Base-by-base conservation (phyloP, 371 early-diverging fungal genomes). In the Apophysomyces sp. region DNA sequence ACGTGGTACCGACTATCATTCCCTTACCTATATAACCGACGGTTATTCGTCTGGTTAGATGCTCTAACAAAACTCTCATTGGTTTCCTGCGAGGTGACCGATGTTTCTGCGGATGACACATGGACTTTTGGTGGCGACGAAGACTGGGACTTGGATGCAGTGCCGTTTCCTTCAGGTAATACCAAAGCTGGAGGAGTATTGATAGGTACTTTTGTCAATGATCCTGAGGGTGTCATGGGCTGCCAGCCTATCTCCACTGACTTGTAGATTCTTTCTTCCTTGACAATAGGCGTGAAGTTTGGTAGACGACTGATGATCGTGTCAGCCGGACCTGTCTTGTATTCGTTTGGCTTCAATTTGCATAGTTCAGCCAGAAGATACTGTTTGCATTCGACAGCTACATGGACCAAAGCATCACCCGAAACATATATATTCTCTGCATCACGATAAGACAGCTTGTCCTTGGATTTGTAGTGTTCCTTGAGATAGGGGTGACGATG, bases 311-410 rank as follows among this genome's bases (percentile, higher is more conserved):
- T 61, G 15, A 76, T 32, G 8, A 79, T 69, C 8, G 68, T 67
- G 41, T 79, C 69, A 18, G 71, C 79, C n/a, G 72, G 36, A 11
- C 68, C 64, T 24, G 76, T 67, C 39, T 61, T 59, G 55, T 75
- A 72, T 37, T 79, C 79, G 29, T 58, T 66, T 18, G 65, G 65
- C 30, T 74, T 78, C n/a, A 78, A 55, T 51, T 78, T 78, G 29
- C 78, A 78, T 8, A 78, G 65, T 52, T 78, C 78, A 18, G 74
- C 76, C 26, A 78, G 54, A 11, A 65, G 60, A 24, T 65, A 72
- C 51, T 67, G 64, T 55, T 66, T 68, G 29, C 65, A 58, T 21
- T 61, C 62, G 7, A 65, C 63, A 7, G 72, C 72, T 15, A 61
- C 53, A 36, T 68, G 59, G 1, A 58, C 62, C 32, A 72, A 30